A percentile compares a stretch with the other conserved stretches of the same genome.
phyloP scores from a whole-genome alignment of 495 filamentous ascomycete species.

The Penicillium turbatum region DNA sequence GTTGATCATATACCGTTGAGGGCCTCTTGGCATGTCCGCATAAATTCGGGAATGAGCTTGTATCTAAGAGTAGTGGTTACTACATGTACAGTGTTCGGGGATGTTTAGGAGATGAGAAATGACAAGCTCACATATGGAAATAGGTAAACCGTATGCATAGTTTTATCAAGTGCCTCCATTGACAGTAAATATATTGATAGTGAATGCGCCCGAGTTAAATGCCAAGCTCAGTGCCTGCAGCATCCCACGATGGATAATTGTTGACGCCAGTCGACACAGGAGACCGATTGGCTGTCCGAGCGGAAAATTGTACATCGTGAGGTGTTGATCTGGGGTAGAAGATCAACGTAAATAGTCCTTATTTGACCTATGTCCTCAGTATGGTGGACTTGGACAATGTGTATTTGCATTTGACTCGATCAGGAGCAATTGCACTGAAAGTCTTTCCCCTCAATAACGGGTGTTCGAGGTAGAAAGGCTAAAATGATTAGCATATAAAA shows the following conservation, averaged over 20 bases:
- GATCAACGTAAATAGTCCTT: background rate
- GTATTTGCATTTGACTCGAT: no score
- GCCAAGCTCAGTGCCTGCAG: conserved; percentile 5
- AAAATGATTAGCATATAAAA: no score
- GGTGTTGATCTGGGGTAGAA: background rate
- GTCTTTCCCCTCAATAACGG: background rate
- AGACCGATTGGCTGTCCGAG: background rate
- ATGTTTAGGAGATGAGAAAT: background rate
- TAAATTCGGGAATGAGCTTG: background rate
- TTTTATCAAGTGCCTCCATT: background rate
- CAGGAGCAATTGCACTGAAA: background rate
- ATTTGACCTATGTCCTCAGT: background rate
- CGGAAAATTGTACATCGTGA: background rate
- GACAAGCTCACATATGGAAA: background rate
- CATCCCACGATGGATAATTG: background rate
- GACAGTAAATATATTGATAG: background rate
- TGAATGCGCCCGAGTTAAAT: background rate
- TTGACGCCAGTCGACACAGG: background rate
- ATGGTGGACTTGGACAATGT: no score
- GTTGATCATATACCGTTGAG: background rate
- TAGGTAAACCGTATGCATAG: background rate
- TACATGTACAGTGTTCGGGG: no score
- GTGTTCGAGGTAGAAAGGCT: no score
- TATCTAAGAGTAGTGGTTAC: no score
- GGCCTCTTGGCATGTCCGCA: conserved; percentile 3